Evolutionary conservation across 1,284 basidiomycete genomes (phyloP), one percentile per base, ranked within the genome.

Genomic region (Rhodotorula mucilaginosa): DNA sequence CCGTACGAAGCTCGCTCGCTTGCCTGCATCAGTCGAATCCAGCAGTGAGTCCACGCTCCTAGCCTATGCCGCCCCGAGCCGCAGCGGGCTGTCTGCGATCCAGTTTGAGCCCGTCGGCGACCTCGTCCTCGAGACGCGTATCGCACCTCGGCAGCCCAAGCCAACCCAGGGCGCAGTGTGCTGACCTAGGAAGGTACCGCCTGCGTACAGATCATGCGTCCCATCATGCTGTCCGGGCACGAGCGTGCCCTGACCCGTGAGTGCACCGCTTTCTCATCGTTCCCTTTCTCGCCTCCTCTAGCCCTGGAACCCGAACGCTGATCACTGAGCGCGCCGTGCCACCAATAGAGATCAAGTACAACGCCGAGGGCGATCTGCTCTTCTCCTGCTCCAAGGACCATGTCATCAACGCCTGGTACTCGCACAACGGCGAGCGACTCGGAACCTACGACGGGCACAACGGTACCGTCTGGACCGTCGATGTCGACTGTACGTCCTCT

Each of bases 361-460:
- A 99, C 85, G 84, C 86, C 69, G 96, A 99, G 81, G 96, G 96
- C 76, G 96, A 99, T 82, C 85, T 99, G 19, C 86, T 99, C 68
- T 98, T 99, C 83, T 90, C 94, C 44, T 92, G 90, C 79, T 95
- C 93, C 79, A 99, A 99, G 86, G 96, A 99, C 82, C 87, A 90
- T 79, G 82, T 92, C 78, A 92, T 98, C 82, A 98, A 97, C 80
- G 73, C 70, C 44, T 78, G 77, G 74, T 98, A 89, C 83, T 91
- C 95, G n/a, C 93, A 97, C 80, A 99, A 99, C 80, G 97, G 97
- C 76, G 96, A 99, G 85, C 86, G 97, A 71, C 83, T 99, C 79
- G 97, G 96, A 61, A 99, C 97, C 68, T 98, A 97, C 81, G 89
- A 93, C 68, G 97, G 94, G 58, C 90, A 98, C 83, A 98, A 98